Base-by-base conservation (phyloP, 2,329 filamentous ascomycete species). In the Calonectria pteridis region DNA sequence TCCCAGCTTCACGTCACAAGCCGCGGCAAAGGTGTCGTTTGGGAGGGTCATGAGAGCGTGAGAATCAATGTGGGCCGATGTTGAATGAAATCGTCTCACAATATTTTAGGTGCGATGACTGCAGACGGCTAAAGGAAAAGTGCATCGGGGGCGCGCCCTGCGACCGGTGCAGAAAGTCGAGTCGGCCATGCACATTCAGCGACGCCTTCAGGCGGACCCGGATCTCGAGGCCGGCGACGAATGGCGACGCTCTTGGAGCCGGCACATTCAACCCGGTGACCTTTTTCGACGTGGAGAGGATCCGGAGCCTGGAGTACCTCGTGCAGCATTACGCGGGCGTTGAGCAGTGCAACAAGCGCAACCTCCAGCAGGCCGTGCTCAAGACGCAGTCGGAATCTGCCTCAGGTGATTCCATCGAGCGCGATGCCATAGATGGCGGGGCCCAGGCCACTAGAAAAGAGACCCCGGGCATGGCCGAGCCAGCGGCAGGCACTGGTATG, bases 71-170 rank as follows among this genome's bases (percentile, higher is more conserved):
- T 16, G n/a, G 13, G 14, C 55, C 23, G 5, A 26, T 10, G 6
- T 3, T 14, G 26, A 28, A 28, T 10, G 23, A 62, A 40, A 14
- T 23, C 14, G 13, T 40, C 55, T 62, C 23, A 40, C 55, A 28
- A 9, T 13, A 31, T 62, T 20, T 29, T 49, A 90, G 89, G 69
- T 90, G 89, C 77, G 88, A 89, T 78, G 87, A 86, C 59, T 90
- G 88, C 79, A 87, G 88, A 68, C 85, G 88, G 72, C 85, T 88
- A 69, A 90, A 90, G 78, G 89, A 90, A 80, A 89, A 90, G 82
- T 90, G 89, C 77, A 88, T 90, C 75, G 89, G 88, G 62, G 89
- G 88, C 63, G 84, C 89, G 20, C 89, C 89, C 1, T 90, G 89
- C 78, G 86, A 87, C 62, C 83, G 89, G 67, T 90, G 89, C 86